A percentile compares a stretch with the other conserved stretches of the same genome.
Evolutionary conservation across 768 basidiomycete species (phyloP).

Genomic region (Clathrus columnatus): DNA sequence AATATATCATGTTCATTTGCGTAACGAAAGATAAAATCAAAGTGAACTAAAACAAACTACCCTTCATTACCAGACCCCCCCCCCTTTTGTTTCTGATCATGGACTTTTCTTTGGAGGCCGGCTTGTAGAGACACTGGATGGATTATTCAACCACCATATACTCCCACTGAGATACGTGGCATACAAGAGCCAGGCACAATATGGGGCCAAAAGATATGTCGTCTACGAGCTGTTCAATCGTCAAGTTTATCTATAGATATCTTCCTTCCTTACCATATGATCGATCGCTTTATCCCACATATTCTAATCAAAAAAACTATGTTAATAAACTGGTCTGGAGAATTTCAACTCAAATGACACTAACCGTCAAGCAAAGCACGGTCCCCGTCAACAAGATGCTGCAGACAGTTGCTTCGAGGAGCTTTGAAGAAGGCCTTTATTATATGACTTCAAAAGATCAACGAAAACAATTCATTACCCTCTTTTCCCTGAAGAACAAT

Average conservation of each 20-base stretch:
- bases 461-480: conserved; percentile 23
- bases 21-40: neutral
- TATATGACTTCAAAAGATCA: neutral
- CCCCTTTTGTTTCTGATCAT: conserved; percentile 11
- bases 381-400: conserved; percentile 43
- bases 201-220: conserved; percentile 53
- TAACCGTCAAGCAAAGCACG: conserved; percentile 52
- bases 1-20: conserved; percentile 42
- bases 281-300: conserved; percentile 3
- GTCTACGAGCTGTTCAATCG: conserved; percentile 20
- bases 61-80: too few relatives aligned
- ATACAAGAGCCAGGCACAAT: conserved; percentile 57
- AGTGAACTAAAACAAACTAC: neutral
- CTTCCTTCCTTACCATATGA: neutral
- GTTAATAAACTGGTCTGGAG: neutral
- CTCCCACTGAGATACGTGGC: conserved; percentile 65
- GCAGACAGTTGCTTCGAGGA: conserved; percentile 46
- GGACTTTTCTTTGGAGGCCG: neutral
- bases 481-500: conserved; percentile 48
- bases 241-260: neutral
- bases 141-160: conserved; percentile 46
- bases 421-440: conserved; percentile 23
- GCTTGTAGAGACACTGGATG: neutral
- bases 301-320: neutral
- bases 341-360: conserved; percentile 8